phyloP scores from a whole-genome alignment of 257 asterid genomes.

The Leonotis leonurus region DNA sequence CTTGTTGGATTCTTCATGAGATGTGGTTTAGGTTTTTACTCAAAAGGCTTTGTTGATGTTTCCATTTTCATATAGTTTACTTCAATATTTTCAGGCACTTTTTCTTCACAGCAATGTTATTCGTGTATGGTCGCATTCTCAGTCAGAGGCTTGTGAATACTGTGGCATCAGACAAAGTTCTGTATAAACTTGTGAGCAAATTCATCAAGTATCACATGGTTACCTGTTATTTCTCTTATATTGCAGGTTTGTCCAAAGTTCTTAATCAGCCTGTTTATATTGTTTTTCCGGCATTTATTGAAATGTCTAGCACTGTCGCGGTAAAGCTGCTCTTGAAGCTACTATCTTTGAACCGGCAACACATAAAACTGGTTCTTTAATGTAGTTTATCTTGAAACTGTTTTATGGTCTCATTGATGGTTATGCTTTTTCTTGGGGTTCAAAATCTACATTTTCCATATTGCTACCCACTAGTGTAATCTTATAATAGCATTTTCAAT shows the following conservation, averaged over 20 bases:
- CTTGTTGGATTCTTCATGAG: neutral
- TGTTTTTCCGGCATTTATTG: neutral
- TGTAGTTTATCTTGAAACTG: neutral
- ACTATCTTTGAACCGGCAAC: neutral
- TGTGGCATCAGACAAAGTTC: constrained; percentile 59
- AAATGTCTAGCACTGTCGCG: no score
- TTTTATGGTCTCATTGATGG: neutral
- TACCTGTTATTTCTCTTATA: constrained; percentile 77
- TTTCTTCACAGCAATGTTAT: constrained; percentile 80
- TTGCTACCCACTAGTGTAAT: neutral
- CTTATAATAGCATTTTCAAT: neutral
- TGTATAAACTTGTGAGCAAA: constrained; percentile 64
- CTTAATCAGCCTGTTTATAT: constrained; percentile 23
- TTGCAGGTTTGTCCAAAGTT: constrained; percentile 55
- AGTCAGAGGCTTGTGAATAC: constrained; percentile 83
- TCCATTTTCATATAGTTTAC: neutral
- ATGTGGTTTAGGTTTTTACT: constrained; percentile 3
- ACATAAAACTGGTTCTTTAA: neutral
- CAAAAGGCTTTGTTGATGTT: neutral
- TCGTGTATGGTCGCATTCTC: constrained; percentile 78
- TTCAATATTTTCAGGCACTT: constrained; percentile 60
- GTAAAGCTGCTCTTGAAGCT: neutral
- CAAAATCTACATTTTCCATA: neutral
- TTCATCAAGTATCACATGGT: constrained; percentile 87
- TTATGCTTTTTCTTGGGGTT: neutral